These are phyloP conservation scores for Neoarthrinium moseri DNA, from an alignment of 2,329 filamentous ascomycete species.

Conservation along the genomic window DNA sequence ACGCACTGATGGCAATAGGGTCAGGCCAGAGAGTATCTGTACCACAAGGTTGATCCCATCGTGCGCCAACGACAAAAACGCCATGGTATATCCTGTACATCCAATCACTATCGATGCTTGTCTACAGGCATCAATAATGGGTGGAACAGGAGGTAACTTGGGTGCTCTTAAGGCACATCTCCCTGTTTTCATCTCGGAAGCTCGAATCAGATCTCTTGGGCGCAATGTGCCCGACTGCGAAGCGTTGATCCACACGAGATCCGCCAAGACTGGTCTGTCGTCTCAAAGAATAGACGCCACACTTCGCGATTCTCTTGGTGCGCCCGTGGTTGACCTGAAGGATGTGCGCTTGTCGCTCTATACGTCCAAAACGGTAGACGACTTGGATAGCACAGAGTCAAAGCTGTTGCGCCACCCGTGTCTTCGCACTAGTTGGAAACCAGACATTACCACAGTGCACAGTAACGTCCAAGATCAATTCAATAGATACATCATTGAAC, in stretches of 20 bases:
- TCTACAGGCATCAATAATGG: slow-evolving; percentile 14
- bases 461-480: neutral
- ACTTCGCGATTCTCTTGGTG: neutral
- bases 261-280: neutral
- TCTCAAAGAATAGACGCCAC: neutral
- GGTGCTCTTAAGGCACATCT: slow-evolving; percentile 6
- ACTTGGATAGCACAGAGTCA: neutral
- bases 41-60: neutral
- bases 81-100: slow-evolving; percentile 16
- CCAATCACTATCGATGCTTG: slow-evolving; percentile 18
- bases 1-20: slow-evolving; percentile 2
- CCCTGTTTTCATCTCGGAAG: slow-evolving; percentile 14
- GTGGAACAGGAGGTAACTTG: slow-evolving; percentile 7
- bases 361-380: too few relatives aligned
- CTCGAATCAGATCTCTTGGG: slow-evolving; percentile 6
- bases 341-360: neutral
- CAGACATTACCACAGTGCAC: neutral
- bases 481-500: neutral
- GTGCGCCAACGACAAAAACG: neutral
- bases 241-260: neutral
- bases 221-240: neutral
- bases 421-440: neutral
- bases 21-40: neutral
- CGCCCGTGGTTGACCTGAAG: neutral
- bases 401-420: neutral